A percentile compares a stretch with the other conserved stretches of the same genome.
phyloP scores from a whole-genome alignment of 2,329 filamentous ascomycete species.

The Xylariaceae sp. region DNA sequence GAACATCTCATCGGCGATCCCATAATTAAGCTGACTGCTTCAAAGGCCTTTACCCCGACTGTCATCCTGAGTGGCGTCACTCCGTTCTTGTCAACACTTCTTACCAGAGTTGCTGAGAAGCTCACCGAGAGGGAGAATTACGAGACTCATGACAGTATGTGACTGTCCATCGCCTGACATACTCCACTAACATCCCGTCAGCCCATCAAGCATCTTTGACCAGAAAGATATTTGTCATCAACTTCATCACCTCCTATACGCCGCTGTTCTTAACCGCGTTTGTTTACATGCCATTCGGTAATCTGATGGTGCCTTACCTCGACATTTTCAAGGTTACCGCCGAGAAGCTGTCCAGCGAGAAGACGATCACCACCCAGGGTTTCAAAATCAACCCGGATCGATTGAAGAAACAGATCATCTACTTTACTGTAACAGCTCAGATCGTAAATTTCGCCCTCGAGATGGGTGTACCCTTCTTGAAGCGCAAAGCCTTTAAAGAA shows the following conservation, averaged over 20 bases:
- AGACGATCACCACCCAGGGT: slow-evolving; percentile 54
- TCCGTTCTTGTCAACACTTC: slow-evolving; percentile 66
- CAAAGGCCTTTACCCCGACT: slow-evolving; percentile 77
- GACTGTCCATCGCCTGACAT: neutral
- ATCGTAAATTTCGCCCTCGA: slow-evolving; percentile 83
- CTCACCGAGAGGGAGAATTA: slow-evolving; percentile 88
- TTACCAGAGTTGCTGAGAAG: slow-evolving; percentile 68
- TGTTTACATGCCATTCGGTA: slow-evolving; percentile 87
- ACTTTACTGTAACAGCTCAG: slow-evolving; percentile 91
- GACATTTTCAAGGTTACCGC: slow-evolving; percentile 72
- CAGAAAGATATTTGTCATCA: slow-evolving; percentile 89
- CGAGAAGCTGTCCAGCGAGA: slow-evolving; percentile 67
- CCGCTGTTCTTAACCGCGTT: slow-evolving; percentile 90
- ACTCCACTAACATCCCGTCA: slow-evolving; percentile 24
- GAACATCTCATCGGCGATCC: neutral
- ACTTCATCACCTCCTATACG: slow-evolving; percentile 93
- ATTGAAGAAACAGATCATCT: slow-evolving; percentile 86
- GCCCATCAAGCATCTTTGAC: slow-evolving; percentile 78
- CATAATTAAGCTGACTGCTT: slow-evolving; percentile 7
- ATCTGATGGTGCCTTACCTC: slow-evolving; percentile 75
- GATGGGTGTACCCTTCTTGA: slow-evolving; percentile 75
- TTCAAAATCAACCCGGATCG: slow-evolving; percentile 81
- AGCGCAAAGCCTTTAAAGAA: slow-evolving; percentile 69
- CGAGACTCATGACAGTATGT: slow-evolving; percentile 64
- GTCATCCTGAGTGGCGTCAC: slow-evolving; percentile 75